Base-by-base conservation (phyloP, 2,329 filamentous ascomycete genomes). In the Venturia asperata region DNA sequence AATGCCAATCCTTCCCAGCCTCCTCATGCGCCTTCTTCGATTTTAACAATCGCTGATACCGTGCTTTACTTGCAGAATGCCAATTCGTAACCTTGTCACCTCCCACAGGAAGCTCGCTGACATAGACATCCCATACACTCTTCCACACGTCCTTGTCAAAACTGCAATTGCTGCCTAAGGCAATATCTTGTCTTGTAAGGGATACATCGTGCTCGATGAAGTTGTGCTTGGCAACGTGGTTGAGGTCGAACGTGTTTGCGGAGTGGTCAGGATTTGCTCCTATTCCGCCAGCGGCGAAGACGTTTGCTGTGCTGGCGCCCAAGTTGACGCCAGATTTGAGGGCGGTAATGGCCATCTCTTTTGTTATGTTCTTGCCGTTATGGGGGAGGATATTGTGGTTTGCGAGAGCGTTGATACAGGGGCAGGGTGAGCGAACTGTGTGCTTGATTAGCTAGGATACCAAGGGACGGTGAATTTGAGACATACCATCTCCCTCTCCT, bases 381-480 rank as follows among this genome's bases (percentile, higher is more conserved):
- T 64, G 67, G 30, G 66, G 66, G 5, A 68, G 55, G 34, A 67
- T 65, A 34, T 34, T 11, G 61, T 68, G 67, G 37, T 68, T 68
- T n/a, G 67, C 67, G 24, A 68, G 64, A 17, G 66, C 63, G 58
- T 68, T 68, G 34, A 67, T 66, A 7, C 34, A 42, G 13, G 66
- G 67, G 39, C 67, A 68, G 30, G 67, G 66, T 34, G 66, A 67
- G 15, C 64, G 64, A 17, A 66, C 64, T 66, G 39, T 34, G 6
- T 9, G n/a, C 30, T 13, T 24, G 21, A 43, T 47, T 47, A 34
- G 30, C 17, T 41, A 17, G 11, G 42, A 41, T 30, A 52, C 3
- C n/a, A 30, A 42, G 37, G 10, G 45, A 13, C 5, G n/a, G 5
- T 15, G 19, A 3, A 27, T 21, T 9, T 13, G 21, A n/a, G 30